A percentile compares a stretch with the other conserved stretches of the same genome.
Evolutionary conservation across 2,329 filamentous ascomycete species (phyloP).

Genomic region (Metarhizium brunneum): DNA sequence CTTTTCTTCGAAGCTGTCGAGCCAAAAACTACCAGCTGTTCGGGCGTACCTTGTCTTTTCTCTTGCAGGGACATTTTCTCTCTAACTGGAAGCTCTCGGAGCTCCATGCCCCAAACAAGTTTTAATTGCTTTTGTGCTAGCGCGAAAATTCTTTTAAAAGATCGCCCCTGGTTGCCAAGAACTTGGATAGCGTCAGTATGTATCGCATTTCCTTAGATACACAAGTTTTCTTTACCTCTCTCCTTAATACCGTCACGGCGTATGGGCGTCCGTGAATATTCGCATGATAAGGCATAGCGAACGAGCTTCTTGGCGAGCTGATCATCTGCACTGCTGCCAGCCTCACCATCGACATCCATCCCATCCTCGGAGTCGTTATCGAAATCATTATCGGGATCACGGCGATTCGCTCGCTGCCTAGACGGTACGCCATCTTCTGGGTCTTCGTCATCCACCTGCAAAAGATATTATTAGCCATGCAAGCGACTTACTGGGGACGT

Average conservation of each 20-base stretch:
- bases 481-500: not conserved
- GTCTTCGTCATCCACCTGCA: slow-evolving; percentile 20
- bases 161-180: slow-evolving; percentile 57
- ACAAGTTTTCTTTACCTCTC: slow-evolving; percentile 35
- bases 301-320: slow-evolving; percentile 57
- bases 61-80: slow-evolving; percentile 78
- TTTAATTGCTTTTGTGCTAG: slow-evolving; percentile 65
- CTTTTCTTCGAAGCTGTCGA: not conserved
- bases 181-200: slow-evolving; percentile 34
- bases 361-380: slow-evolving; percentile 29
- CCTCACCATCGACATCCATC: slow-evolving; percentile 20
- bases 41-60: slow-evolving; percentile 55
- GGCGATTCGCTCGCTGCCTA: slow-evolving; percentile 20
- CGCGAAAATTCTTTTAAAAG: slow-evolving; percentile 71
- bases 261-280: slow-evolving; percentile 52
- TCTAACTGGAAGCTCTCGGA: slow-evolving; percentile 70
- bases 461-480: not conserved
- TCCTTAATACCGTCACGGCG: slow-evolving; percentile 53
- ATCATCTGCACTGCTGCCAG: slow-evolving; percentile 32
- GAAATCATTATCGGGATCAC: slow-evolving; percentile 21
- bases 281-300: slow-evolving; percentile 58
- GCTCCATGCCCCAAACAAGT: slow-evolving; percentile 80
- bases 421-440: slow-evolving; percentile 22
- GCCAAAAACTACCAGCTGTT: too few species aligned
- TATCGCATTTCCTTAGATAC: not conserved